phyloP scores from a whole-genome alignment of 345 rosid species.

The Aquilaria sinensis region DNA sequence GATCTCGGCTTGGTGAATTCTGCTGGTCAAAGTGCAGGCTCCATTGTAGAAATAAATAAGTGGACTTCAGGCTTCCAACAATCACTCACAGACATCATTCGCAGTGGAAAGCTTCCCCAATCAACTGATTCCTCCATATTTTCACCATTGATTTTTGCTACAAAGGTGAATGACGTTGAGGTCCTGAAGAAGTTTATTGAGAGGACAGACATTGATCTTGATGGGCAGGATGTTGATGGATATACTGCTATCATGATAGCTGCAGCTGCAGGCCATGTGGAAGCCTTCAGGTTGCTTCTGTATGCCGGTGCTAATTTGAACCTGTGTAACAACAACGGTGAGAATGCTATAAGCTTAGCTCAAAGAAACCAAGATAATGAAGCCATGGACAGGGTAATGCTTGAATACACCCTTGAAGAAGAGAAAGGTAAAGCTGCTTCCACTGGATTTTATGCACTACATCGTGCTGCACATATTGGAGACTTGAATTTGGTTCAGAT shows the following conservation, averaged over 20 bases:
- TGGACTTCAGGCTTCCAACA: constrained; percentile 46
- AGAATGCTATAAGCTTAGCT: constrained; percentile 32
- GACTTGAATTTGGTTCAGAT: constrained; percentile 30
- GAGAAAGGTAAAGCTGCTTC: constrained; percentile 12
- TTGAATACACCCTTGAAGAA: constrained; percentile 34
- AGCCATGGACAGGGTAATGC: constrained; percentile 31
- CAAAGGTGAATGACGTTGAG: constrained; percentile 30
- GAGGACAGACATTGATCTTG: constrained; percentile 22
- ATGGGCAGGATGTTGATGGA: constrained; percentile 42
- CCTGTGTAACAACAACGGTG: constrained; percentile 30
- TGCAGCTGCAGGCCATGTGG: constrained; percentile 35
- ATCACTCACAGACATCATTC: constrained; percentile 32
- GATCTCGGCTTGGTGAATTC: constrained; percentile 42
- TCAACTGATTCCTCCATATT: constrained; percentile 37
- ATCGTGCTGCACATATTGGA: constrained; percentile 44
- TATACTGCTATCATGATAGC: constrained; percentile 45
- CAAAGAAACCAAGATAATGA: constrained; percentile 22
- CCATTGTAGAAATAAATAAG: constrained; percentile 26
- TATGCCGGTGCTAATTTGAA: constrained; percentile 47
- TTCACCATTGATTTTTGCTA: constrained; percentile 27
- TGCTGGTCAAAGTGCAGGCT: constrained; percentile 29
- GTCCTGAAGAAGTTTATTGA: constrained; percentile 29
- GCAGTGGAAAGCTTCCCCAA: constrained; percentile 27
- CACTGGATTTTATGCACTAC: constrained; percentile 39
- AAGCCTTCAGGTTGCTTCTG: constrained; percentile 40